Conservation (phyloP, 495 filamentous ascomycete genomes). For the Hyaloscypha hepaticicola region DNA sequence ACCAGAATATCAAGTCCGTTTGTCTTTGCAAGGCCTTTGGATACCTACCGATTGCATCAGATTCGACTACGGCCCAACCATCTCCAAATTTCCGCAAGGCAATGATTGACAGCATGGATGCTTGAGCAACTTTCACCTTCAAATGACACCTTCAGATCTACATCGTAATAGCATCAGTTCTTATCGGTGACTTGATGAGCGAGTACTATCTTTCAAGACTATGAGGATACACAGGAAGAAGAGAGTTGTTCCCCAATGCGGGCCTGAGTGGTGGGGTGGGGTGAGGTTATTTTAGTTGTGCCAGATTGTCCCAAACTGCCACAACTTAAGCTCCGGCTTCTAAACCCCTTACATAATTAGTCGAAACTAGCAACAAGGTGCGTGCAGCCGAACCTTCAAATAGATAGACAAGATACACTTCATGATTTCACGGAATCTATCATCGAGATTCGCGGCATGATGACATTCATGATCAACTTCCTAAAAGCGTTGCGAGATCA, state of each 20-base stretch:
- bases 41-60: neutral
- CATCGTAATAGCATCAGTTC: neutral
- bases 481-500: too few species aligned
- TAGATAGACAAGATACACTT: neutral
- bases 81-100: neutral
- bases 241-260: too few species aligned
- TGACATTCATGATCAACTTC: neutral
- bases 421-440: neutral
- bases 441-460: neutral
- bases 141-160: neutral
- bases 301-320: neutral
- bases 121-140: neutral
- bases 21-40: neutral
- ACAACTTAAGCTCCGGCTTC: neutral
- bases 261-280: neutral
- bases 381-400: neutral
- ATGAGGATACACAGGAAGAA: too few species aligned
- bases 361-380: slow-evolving; percentile 8
- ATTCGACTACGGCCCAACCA: neutral
- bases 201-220: too few species aligned
- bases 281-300: too few species aligned
- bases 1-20: neutral
- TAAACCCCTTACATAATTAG: slow-evolving; percentile 6
- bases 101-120: neutral
- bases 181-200: neutral